Evolutionary conservation across 2,329 filamentous ascomycete species (phyloP).

Genomic region (Hypoxylon sp.): DNA sequence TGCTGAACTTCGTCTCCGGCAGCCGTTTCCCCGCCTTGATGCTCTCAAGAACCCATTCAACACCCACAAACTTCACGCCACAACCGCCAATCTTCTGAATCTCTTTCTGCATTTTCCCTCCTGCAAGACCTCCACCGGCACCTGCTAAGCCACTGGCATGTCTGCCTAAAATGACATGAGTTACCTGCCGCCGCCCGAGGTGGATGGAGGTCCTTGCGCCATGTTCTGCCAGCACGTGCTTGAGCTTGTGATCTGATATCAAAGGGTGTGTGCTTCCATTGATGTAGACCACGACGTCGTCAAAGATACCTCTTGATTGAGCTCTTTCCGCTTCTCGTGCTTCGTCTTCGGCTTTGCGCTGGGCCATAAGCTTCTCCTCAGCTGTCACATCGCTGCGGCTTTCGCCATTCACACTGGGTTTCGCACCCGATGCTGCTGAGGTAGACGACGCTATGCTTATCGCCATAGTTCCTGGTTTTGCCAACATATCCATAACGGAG

Average conservation of each 20-base stretch:
- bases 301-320: constrained; percentile 70
- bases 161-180: constrained; percentile 85
- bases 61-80: constrained; percentile 82
- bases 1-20: constrained; percentile 79
- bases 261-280: constrained; percentile 88
- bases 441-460: constrained; percentile 37
- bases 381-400: constrained; percentile 24
- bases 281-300: constrained; percentile 82
- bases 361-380: constrained; percentile 50
- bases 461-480: constrained; percentile 62
- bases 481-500: constrained; percentile 70
- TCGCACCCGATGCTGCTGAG: constrained; percentile 24
- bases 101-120: constrained; percentile 85
- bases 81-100: constrained; percentile 76
- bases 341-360: constrained; percentile 55
- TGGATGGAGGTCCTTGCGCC: constrained; percentile 80
- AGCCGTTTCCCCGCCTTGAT: constrained; percentile 81
- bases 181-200: constrained; percentile 80
- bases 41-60: constrained; percentile 90
- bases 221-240: constrained; percentile 80
- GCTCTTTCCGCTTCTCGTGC: constrained; percentile 63
- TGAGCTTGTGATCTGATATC: constrained; percentile 89
- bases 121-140: constrained; percentile 81
- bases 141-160: constrained; percentile 65
- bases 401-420: constrained; percentile 27